Percentiles rank a stretch among this genome's conserved stretches.
phyloP scores from a whole-genome alignment of 2,329 filamentous ascomycete species.

The Shiraia bambusicola region DNA sequence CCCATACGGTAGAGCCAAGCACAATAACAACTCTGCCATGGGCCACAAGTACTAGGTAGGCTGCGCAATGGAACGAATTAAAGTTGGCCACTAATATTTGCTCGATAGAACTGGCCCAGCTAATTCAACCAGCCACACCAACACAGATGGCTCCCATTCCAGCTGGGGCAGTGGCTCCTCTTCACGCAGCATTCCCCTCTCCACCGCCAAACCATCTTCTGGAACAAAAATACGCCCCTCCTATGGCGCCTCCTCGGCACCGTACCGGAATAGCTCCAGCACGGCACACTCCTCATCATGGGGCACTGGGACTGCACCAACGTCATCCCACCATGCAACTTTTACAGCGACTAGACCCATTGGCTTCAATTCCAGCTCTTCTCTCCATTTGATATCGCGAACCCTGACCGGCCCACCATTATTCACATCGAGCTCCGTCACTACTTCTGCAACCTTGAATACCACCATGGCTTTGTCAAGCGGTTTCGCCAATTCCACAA shows the following conservation, averaged over 20 bases:
- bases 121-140: constrained; percentile 7
- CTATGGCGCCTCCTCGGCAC: constrained; percentile 1
- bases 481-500: no score
- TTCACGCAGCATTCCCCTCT: constrained; percentile 6
- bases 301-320: background rate
- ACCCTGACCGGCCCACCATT: no score
- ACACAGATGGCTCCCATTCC: constrained; percentile 19
- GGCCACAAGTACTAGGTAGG: constrained; percentile 12
- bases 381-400: background rate
- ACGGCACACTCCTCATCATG: background rate
- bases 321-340: background rate
- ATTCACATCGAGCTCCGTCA: no score
- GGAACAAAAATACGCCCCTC: constrained; percentile 7
- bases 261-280: constrained; percentile 1
- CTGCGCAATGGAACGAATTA: constrained; percentile 1
- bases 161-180: constrained; percentile 19
- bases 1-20: background rate
- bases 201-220: constrained; percentile 9
- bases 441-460: no score
- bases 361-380: background rate
- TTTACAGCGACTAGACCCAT: background rate
- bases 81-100: constrained; percentile 5
- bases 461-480: no score
- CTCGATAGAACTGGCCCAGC: constrained; percentile 2
- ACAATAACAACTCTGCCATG: background rate